Base-by-base conservation (phyloP, 768 basidiomycete genomes). In the Agrocybe praecox region DNA sequence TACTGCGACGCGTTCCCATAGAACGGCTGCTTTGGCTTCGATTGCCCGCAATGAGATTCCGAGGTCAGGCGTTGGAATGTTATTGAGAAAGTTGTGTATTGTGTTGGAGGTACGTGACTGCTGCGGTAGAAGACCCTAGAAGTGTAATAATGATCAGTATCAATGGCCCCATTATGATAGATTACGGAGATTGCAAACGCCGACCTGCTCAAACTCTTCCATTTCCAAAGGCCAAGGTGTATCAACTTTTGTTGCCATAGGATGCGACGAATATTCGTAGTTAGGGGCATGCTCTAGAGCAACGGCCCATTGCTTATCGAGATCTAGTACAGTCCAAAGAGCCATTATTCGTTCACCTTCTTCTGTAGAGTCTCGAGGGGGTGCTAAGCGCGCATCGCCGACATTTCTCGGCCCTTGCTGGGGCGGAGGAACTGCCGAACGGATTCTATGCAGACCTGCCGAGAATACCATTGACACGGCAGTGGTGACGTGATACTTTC, bases 301-400 rank as follows among this genome's bases (percentile, higher is more conserved):
- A 4, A 80, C 75, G 1, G 80, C 73, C 79, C 80, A 82, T 10
- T 62, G 58, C 46, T 70, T 73, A 49, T 77, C 74, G 18, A 76
- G 49, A 21, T 63, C 58, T 19, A 72, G 64, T 2, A 73, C 71
- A 1, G 69, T 67, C 77, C 77, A 79, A 21, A 66, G 70, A 7
- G 70, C 74, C 10, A 70, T 61, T 17, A 77, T 73, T 40, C 71
- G 66, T 57, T 77, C 76, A 7, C 71, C 73, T 56, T 77, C 72
- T 44, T 76, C 75, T 9, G 69, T 58, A 0, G 65, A 57, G 54
- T 74, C 72, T 1, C 49, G 51, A 17, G 69, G 57, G 49, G 67
- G 60, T 2, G 62, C 56, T n/a, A 76, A 67, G 17, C 56, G 49
- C 22, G 56, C 48, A 19, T 36, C 34, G n/a, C 32, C 36, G 36